Evolutionary conservation across 2,329 filamentous ascomycete genomes (phyloP), one percentile per base, ranked within the genome.

Genomic region (Colletotrichum lini): DNA sequence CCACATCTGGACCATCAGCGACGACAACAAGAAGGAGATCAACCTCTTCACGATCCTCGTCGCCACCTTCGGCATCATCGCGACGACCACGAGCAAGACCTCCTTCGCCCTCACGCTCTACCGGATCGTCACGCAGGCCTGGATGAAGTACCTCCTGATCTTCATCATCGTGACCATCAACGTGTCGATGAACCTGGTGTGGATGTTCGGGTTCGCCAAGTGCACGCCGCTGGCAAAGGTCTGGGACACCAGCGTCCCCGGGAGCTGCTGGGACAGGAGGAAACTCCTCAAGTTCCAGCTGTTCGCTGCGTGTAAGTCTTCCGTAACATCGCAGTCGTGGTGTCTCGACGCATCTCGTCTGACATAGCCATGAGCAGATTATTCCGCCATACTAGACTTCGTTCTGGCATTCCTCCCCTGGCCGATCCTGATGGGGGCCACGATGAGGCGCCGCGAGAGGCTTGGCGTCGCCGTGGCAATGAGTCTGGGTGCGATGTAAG

Each of bases 391-490:
- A 7, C 65, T 81, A 8, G 80, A 81, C 40, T 80, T 81, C 16
- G 76, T 81, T 0, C 47, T 81, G 57, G 79, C 80, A 0, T 72
- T 80, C 16, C 73, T 81, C 0, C 80, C 80, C 0, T 81, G 80
- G 79, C 76, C 75, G 4, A 80, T 81, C 2, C 63, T 81, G 7
- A 80, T 80, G 78, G 73, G 76, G 12, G 78, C 79, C 75, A 72
- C 74, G 0, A 78, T 81, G 78, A 70, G 73, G 6, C 76, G 77
- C 5, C 78, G 79, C 8, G 80, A 81, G 63, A 78, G 77, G 45
- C 72, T 81, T 40, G 80, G 80, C 21, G 77, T 81, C 8, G 79
- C 80, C 21, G 67, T 81, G 13, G 80, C 80, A 8, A 81, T 81
- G 80, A 81, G 80, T 59, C 61, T 81, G 13, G 79, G 79, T 21